Conservation (phyloP, 192 early-diverging fungal genomes). For the Backusella westeae region DNA sequence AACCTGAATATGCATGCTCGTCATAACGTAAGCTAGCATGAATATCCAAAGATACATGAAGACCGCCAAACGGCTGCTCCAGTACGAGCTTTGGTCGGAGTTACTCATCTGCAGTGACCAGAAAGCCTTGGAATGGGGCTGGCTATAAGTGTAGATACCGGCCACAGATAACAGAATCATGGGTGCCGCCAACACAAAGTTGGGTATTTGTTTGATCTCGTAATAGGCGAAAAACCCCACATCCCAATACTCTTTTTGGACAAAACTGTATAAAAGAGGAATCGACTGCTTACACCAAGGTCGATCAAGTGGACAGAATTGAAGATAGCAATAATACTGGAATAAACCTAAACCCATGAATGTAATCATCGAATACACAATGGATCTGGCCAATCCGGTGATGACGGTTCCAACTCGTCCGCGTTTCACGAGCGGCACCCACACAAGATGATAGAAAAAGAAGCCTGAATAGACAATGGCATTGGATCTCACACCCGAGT, state of each 20-base stretch:
- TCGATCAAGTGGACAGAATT: slow-evolving; percentile 58
- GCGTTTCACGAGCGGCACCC: not conserved
- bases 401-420: not conserved
- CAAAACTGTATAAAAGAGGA: slow-evolving; percentile 78
- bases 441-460: slow-evolving; percentile 69
- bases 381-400: not conserved
- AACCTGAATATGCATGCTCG: slow-evolving; percentile 90
- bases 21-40: slow-evolving; percentile 57
- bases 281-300: slow-evolving; percentile 65
- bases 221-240: slow-evolving; percentile 86
- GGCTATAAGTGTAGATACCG: slow-evolving; percentile 58
- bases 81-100: not conserved
- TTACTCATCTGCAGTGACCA: not conserved
- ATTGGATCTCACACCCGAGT: slow-evolving; percentile 73
- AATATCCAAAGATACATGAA: slow-evolving; percentile 68
- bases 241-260: slow-evolving; percentile 88
- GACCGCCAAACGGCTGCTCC: not conserved
- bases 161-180: slow-evolving; percentile 64
- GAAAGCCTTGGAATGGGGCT: slow-evolving; percentile 50
- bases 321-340: slow-evolving; percentile 57
- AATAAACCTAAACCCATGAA: slow-evolving; percentile 58
- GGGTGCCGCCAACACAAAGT: slow-evolving; percentile 84
- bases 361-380: slow-evolving; percentile 36
- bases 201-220: slow-evolving; percentile 79
- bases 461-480: slow-evolving; percentile 81